Evolutionary conservation across 2,329 filamentous ascomycete genomes (phyloP), one percentile per base, ranked within the genome.

Genomic region (Botrytis byssoidea): DNA sequence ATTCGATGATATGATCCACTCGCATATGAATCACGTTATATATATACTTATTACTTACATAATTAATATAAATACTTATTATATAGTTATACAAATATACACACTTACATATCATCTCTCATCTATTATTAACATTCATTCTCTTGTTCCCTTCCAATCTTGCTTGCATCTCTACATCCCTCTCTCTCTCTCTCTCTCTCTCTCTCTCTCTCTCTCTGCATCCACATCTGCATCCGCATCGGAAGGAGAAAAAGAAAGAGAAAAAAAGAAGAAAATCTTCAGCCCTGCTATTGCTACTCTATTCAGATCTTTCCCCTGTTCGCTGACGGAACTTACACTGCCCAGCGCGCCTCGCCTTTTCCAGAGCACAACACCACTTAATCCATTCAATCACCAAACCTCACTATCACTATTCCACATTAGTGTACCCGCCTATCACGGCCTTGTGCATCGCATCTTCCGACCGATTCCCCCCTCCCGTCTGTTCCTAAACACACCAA

Each of bases 251-350:
- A 51, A 57, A 4, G 65, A 55, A 68, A 29, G 25, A 16, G 5
- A 16, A 16, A 48, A 25, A n/a, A 32, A 73, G 8, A 3, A 60
- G n/a, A 37, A 29, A 71, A 48, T 48, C 69, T 42, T 64, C 69
- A 71, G 69, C 69, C 59, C 69, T 71, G 69, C 69, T 64, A n/a
- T 64, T 63, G 25, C 68, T 32, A 32, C 57, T 40, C 18, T 68
- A 40, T 40, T 42, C 40, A 42, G 37, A 69, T 69, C 66, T 69
- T 69, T 40, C 46, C 65, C 65, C n/a, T 67, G 65, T 29, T 65
- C 46, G 46, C 65, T 67, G 46, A 67, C 46, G 46, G 60, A 35
- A 51, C 37, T 8, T 37, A 61, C 59, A 61, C 60, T 63, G 60
- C 60, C 60, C 60, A 63, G 35, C 60, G 22, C 22, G 65, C 46